A percentile compares a stretch with the other conserved stretches of the same genome.
These are phyloP conservation scores for Chrysochromulina tobinii DNA, from an alignment of 78 protist genomes.

Conservation along the genomic window DNA sequence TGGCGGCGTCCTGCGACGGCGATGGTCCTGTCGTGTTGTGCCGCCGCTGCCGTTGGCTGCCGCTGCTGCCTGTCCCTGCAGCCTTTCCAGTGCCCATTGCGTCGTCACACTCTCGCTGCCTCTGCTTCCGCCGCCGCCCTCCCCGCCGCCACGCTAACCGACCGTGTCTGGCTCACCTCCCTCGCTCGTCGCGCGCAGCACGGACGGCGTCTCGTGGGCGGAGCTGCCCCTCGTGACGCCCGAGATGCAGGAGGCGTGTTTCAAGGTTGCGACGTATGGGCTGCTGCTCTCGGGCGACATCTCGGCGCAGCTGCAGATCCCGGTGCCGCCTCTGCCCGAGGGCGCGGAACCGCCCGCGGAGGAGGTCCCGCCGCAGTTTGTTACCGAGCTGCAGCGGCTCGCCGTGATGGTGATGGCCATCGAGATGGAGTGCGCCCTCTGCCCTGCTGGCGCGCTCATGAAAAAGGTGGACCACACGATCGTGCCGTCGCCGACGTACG, in stretches of 20 bases:
- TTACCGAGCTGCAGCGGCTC: no score
- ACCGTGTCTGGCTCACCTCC: not conserved
- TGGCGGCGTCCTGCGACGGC: not conserved
- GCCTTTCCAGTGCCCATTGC: not conserved
- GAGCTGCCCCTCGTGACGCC: not conserved
- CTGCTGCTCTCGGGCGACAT: not conserved
- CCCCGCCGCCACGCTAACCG: not conserved
- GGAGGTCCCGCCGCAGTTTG: no score
- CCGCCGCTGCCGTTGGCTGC: not conserved
- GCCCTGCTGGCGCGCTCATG: no score
- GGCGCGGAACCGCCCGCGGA: no score
- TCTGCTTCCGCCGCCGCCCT: not conserved
- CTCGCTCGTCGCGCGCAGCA: not conserved
- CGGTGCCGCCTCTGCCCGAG: no score
- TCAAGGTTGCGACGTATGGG: not conserved
- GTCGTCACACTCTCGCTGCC: not conserved
- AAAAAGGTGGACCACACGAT: no score
- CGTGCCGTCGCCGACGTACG: no score
- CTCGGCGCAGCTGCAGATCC: no score
- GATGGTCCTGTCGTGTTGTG: not conserved
- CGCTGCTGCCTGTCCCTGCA: not conserved
- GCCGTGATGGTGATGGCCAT: no score
- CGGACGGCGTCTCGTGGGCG: not conserved
- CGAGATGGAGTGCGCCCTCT: no score
- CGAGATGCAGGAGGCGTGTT: not conserved